phyloP scores from a whole-genome alignment of 2,329 filamentous ascomycete species.

The Beauveria rudraprayagi region DNA sequence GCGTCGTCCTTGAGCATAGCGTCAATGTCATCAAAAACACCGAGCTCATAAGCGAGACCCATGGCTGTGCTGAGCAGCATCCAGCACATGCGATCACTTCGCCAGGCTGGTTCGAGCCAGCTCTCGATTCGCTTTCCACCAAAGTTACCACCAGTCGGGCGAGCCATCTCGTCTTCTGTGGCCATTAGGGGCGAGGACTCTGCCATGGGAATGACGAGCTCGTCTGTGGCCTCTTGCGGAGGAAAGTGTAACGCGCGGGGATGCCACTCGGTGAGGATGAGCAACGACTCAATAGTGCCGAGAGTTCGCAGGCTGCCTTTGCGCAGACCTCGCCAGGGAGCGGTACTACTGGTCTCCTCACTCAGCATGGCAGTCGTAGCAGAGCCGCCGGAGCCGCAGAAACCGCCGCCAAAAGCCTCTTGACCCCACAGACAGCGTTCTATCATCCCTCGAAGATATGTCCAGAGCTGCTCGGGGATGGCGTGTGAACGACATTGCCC shows the following conservation, averaged over 20 bases:
- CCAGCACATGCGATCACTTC: conserved; percentile 94
- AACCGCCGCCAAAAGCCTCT: conserved; percentile 86
- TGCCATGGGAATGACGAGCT: conserved; percentile 56
- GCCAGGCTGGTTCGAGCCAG: conserved; percentile 94
- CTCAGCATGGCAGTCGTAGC: conserved; percentile 29
- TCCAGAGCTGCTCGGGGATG: conserved; percentile 94
- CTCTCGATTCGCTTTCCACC: conserved; percentile 83
- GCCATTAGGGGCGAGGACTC: conserved; percentile 38
- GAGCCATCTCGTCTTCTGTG: conserved; percentile 26
- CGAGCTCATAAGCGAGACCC: conserved; percentile 84
- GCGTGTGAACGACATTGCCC: conserved; percentile 77
- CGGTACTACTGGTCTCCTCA: conserved; percentile 58
- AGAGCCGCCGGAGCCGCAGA: conserved; percentile 58
- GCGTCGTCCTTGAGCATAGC: conserved; percentile 54
- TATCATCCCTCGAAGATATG: conserved; percentile 88
- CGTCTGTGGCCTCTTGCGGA: conserved; percentile 65
- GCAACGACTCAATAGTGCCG: conserved; percentile 86
- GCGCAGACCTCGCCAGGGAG: conserved; percentile 60
- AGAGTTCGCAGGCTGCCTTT: conserved; percentile 79
- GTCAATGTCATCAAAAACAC: conserved; percentile 87
- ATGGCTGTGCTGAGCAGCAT: conserved; percentile 90
- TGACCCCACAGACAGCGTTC: conserved; percentile 93
- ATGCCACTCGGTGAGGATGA: conserved; percentile 96
- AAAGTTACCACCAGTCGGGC: conserved; percentile 43
- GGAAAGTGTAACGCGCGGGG: conserved; percentile 92